A percentile compares a stretch with the other conserved stretches of the same genome.
Conservation (phyloP, 352 stramenopile species). For the Ophiocytium majus region DNA sequence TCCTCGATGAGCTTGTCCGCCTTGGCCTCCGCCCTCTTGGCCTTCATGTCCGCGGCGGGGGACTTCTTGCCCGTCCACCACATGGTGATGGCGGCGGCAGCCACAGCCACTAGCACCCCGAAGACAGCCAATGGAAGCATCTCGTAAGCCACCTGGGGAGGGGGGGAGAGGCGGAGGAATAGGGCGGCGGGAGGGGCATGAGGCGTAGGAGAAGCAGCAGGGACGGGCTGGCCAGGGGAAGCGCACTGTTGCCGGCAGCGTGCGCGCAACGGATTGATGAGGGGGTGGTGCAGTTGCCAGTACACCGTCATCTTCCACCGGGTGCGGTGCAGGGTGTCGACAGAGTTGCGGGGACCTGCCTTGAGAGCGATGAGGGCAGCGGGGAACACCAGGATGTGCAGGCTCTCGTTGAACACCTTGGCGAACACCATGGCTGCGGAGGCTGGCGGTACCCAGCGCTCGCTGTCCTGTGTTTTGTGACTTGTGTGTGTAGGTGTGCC, state of each 20-base stretch:
- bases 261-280: too few relatives aligned
- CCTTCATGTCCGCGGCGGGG: constrained; percentile 33
- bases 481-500: too few relatives aligned
- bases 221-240: too few relatives aligned
- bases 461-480: too few relatives aligned
- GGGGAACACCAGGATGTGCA: constrained; percentile 19
- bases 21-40: constrained; percentile 46
- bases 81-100: not conserved
- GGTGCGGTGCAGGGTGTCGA: too few relatives aligned
- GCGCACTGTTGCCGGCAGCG: too few relatives aligned
- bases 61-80: not conserved
- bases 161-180: too few relatives aligned
- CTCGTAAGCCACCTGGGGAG: not conserved
- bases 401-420: constrained; percentile 15
- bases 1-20: constrained; percentile 49
- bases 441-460: too few relatives aligned
- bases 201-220: too few relatives aligned
- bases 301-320: too few relatives aligned
- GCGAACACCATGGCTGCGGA: not conserved
- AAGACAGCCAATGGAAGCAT: not conserved
- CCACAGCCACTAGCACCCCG: not conserved
- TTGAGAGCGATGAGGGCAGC: constrained; percentile 5
- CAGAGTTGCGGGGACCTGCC: too few relatives aligned
- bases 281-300: not conserved
- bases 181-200: too few relatives aligned